Base-by-base conservation (phyloP, 169 alveolate genomes). In the Plasmodium adleri region DNA sequence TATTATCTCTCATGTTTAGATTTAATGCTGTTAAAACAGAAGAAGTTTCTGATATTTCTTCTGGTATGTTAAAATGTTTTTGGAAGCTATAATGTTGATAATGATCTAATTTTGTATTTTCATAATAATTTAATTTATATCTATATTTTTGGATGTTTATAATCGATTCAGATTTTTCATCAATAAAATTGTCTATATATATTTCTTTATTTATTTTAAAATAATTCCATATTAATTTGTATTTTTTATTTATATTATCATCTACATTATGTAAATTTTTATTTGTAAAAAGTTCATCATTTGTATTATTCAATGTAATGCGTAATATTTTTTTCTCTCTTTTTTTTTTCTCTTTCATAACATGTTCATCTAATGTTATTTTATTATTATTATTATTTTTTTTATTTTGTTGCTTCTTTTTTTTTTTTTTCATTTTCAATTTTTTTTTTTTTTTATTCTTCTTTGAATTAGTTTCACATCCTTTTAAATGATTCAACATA, bases 171-270 rank as follows among this genome's bases (percentile, higher is more conserved):
- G 28, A 26, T 17, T 71, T 59, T n/a, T 49, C 60, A 49, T 71
- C 47, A n/a, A 74, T 13, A 24, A 56, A 68, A 3, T 56, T 58
- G 58, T 83, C 83, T 83, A 83, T 83, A 68, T 83, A 56, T 15
- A 43, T 71, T 62, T 74, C 88, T 71, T 59, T 75, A 49, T 62
- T 64, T 7, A 87, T 47, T 75, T 87, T 70, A 22, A 67, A 75
- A 71, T 75, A 26, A 74, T 32, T 22, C 17, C 66, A 45, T 22
- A 87, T 66, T 3, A 9, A 20, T 39, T 39, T 58, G 50, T 71
- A 87, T 17, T 24, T 60, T 15, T 54, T 28, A 39, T 62, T 67
- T 24, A 47, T 24, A 6, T 63, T 63, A 22, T 76, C 52, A 39
- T 71, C 59, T 17, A 2, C 8, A 12, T 6, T 56, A 10, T 0